Base-by-base conservation (phyloP, 441 rosid genomes). In the Corymbia calophylla region DNA sequence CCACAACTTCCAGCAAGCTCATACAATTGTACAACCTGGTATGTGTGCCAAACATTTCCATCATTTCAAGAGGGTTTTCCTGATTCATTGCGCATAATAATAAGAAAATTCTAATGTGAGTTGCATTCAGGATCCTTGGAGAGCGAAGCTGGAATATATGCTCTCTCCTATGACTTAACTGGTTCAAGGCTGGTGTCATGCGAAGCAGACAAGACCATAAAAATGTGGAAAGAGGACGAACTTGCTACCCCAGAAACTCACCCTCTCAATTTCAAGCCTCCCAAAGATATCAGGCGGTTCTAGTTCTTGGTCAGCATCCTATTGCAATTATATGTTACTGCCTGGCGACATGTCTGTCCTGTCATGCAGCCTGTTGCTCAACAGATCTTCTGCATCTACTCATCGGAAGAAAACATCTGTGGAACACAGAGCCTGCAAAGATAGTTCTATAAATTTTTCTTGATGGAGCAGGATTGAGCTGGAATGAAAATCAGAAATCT, bases 191-290 rank as follows among this genome's bases (percentile, higher is more conserved):
- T 98, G 87, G 77, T 97, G 51, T 90, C 94, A 31, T 98, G 99
- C 6, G 99, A 97, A 91, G 99, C 99, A 6, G 99, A 98, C 90
- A 98, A 97, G 93, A 98, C 99, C 9, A 97, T 98, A 85, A 98
- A 98, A 93, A 96, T 98, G 99, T 98, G 99, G 99, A 97, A 94
- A 92, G 99, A 98, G 93, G 99, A 97, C 80, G 98, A 96, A 89
- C 94, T 88, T 53, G 99, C 99, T 35, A 96, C 99, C 64, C 98
- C 99, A 21, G 98, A 98, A 87, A 97, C 98, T 56, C 98, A 97
- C 92, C 99, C 99, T 81, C 90, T 98, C 89, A 96, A 96, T 92
- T 98, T 95, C 94, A 98, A 94, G 95, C 99, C 99, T 66, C 99
- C 99, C 17, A 98, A 96, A 93, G 99, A 98, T 47, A 95, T 98